A percentile compares a stretch with the other conserved stretches of the same genome.
Evolutionary conservation across 345 rosid species (phyloP).

Genomic region (Eucalyptus camaldulensis): DNA sequence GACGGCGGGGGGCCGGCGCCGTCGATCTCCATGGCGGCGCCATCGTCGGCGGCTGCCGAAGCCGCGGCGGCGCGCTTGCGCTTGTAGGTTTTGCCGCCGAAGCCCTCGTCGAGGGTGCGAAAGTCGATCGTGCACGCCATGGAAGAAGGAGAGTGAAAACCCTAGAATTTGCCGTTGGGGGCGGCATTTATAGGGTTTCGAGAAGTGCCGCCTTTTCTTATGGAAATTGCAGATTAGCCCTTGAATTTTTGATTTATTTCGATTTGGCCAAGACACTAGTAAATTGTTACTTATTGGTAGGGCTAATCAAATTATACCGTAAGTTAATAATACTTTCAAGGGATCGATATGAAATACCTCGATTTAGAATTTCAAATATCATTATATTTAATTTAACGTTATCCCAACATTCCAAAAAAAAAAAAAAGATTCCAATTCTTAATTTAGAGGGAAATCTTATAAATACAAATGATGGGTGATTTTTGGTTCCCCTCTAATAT

Average conservation of each 20-base stretch:
- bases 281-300: background rate
- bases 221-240: background rate
- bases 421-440: background rate
- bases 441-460: background rate
- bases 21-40: slow-evolving; percentile 52
- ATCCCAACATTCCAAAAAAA: background rate
- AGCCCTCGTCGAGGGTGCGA: slow-evolving; percentile 81
- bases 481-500: background rate
- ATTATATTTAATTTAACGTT: background rate
- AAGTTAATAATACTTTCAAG: background rate
- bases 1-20: slow-evolving; percentile 26
- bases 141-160: background rate
- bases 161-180: background rate
- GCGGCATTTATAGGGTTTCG: background rate
- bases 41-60: background rate
- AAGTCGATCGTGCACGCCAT: slow-evolving; percentile 95
- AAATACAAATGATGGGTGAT: background rate
- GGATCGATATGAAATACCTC: background rate
- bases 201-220: background rate
- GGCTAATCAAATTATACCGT: background rate
- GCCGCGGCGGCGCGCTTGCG: slow-evolving; percentile 37
- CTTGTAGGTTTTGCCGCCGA: slow-evolving; percentile 92
- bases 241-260: background rate
- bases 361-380: background rate
- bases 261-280: background rate